These are phyloP conservation scores for Neurospora tetrasperma DNA, from an alignment of 495 filamentous ascomycete genomes.

Conservation along the genomic window DNA sequence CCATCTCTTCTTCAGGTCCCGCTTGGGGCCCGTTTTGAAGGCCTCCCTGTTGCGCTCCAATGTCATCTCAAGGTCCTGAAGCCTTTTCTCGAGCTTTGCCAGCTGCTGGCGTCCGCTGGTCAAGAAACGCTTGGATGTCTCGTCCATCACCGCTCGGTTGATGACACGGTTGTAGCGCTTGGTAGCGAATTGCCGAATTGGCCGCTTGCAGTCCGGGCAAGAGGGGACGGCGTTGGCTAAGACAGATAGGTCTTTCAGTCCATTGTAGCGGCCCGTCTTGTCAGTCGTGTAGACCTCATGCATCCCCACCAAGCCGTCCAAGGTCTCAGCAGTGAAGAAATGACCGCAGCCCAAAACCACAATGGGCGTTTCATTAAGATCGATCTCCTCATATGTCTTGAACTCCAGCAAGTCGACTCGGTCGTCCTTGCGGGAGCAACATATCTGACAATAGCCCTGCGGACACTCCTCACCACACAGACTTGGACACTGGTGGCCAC, in stretches of 20 bases:
- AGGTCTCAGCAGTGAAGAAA: constrained; percentile 46
- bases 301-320: constrained; percentile 61
- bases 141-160: constrained; percentile 23
- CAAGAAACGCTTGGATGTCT: constrained; percentile 22
- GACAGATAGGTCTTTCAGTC: constrained; percentile 13
- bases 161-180: constrained; percentile 22
- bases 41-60: background rate
- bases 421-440: constrained; percentile 27
- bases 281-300: constrained; percentile 45
- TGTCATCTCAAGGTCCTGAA: background rate
- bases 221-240: constrained; percentile 13
- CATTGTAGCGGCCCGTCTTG: constrained; percentile 24
- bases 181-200: constrained; percentile 19
- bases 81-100: constrained; percentile 6
- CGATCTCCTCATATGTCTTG: constrained; percentile 13
- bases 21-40: background rate
- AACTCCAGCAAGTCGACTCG: constrained; percentile 28
- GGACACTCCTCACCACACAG: constrained; percentile 55
- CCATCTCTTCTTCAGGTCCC: background rate
- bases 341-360: constrained; percentile 54
- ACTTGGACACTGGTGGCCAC: constrained; percentile 48
- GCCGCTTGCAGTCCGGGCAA: constrained; percentile 18
- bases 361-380: constrained; percentile 10
- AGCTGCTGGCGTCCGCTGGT: constrained; percentile 9
- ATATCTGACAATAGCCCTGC: constrained; percentile 45